Conservation (phyloP, 116 monocot genomes). For the Iris pallida region DNA sequence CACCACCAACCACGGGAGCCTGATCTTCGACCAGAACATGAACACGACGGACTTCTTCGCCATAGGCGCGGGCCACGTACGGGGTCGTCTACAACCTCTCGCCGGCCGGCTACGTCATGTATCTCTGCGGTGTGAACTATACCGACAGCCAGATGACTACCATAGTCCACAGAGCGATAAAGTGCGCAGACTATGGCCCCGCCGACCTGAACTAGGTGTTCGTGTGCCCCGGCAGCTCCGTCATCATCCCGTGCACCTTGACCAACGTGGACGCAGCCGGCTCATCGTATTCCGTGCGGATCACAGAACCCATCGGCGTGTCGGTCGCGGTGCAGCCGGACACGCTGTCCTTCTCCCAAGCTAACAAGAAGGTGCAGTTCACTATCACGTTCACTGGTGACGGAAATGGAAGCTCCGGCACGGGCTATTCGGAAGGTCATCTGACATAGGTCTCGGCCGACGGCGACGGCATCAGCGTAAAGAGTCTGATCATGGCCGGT, state of each 20-base stretch:
- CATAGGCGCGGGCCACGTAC: too few species aligned
- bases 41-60: too few species aligned
- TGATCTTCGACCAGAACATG: too few species aligned
- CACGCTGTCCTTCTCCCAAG: neutral
- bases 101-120: too few species aligned
- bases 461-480: slow-evolving; percentile 8
- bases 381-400: neutral
- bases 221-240: neutral
- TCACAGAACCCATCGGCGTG: slow-evolving; percentile 5
- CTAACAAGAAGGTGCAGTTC: neutral
- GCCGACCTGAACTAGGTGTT: slow-evolving; percentile 23
- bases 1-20: too few species aligned
- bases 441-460: slow-evolving; percentile 11
- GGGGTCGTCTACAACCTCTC: too few species aligned
- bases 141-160: slow-evolving; percentile 3
- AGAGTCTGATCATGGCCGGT: too few species aligned
- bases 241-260: slow-evolving; percentile 9
- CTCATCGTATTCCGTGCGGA: neutral
- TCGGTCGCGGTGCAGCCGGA: slow-evolving; percentile 5
- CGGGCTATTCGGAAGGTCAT: neutral
- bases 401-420: neutral
- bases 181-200: neutral
- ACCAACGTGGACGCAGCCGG: slow-evolving; percentile 18
- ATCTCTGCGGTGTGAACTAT: too few species aligned
- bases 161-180: neutral